Base-by-base conservation (phyloP, 257 asterid species). In the Cynanchum wilfordii region DNA sequence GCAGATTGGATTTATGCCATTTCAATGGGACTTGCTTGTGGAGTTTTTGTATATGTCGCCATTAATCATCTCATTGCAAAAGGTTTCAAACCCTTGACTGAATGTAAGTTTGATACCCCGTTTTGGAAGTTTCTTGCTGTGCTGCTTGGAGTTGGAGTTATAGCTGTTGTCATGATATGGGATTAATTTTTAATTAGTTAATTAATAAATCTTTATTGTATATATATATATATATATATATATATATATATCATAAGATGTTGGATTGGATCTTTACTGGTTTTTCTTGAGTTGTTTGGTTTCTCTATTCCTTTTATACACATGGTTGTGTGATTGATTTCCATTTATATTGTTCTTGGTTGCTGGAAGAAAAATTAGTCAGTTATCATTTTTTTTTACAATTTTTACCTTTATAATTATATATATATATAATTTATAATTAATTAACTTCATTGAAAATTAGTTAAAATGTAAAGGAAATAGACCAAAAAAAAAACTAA, bases 121-220 rank as follows among this genome's bases (percentile, higher is more conserved):
- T 82, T 88, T 70, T 92, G 73, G 82, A 92, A 88, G 88, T 85
- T 92, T 77, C 36, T 90, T 33, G 92, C 96, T 12, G 98, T 92
- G 72, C 80, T 90, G 40, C 68, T 87, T 12, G 98, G 98, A 0
- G 92, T 88, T 12, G 96, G 92, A 67, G 80, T 84, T 0, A 92
- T 90, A 19, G 87, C 96, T 7, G 86, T 90, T 52, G 98, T 92
- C 13, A 92, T 92, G 98, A 92, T 92, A 70, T 92, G 98, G 96
- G 98, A 90, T 70, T 88, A 44, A 40, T 45, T 22, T 15, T n/a
- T 33, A 4, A 33, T 36, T 36, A 36, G 5, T 36, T 36, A 36
- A 36, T 36, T 33, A 55, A 55, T 17, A 55, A 55, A 0, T 19
- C 17, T 10, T 24, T 10, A 45, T 45, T 45, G 13, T 7, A 7